These are phyloP conservation scores for Takashimella tepidaria DNA, from an alignment of 1,284 basidiomycete species.

Conservation along the genomic window DNA sequence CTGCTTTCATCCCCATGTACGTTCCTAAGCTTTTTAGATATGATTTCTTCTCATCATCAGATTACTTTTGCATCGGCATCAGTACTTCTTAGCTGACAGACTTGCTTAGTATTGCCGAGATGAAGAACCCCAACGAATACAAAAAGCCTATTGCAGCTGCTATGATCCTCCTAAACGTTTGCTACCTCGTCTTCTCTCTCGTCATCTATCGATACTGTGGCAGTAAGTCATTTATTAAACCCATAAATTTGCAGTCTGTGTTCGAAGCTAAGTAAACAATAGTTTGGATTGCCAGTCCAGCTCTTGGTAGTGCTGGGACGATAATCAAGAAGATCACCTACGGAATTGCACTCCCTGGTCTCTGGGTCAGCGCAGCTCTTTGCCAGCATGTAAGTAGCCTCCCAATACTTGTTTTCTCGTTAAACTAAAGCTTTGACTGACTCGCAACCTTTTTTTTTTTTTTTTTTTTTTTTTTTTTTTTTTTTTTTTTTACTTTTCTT, in stretches of 20 bases:
- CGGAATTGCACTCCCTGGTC: slow-evolving; percentile 41
- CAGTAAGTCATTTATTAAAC: background rate
- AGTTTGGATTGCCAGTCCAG: slow-evolving; percentile 27
- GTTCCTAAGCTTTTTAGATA: too few relatives aligned
- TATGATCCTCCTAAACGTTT: slow-evolving; percentile 17
- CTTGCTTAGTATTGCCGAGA: slow-evolving; percentile 20
- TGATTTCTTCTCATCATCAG: too few relatives aligned
- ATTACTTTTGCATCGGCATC: too few relatives aligned
- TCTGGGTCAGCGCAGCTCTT: slow-evolving; percentile 20
- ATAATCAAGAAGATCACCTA: slow-evolving; percentile 36
- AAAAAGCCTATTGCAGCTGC: slow-evolving; percentile 13
- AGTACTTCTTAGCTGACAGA: background rate
- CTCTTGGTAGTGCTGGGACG: slow-evolving; percentile 28
- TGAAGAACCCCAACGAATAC: slow-evolving; percentile 26
- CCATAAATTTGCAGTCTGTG: slow-evolving; percentile 3
- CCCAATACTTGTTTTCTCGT: too few relatives aligned
- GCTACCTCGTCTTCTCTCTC: slow-evolving; percentile 23
- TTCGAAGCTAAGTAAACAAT: too few relatives aligned
- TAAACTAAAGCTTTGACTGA: background rate
- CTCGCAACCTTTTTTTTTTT: too few relatives aligned
- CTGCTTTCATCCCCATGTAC: slow-evolving; percentile 6
- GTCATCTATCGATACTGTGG: slow-evolving; percentile 33
- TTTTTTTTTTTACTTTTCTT: too few relatives aligned
- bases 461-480: too few relatives aligned
- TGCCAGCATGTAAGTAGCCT: slow-evolving; percentile 14